Evolutionary conservation across 2,329 filamentous ascomycete species (phyloP).

Genomic region (Elsinoe perseae): DNA sequence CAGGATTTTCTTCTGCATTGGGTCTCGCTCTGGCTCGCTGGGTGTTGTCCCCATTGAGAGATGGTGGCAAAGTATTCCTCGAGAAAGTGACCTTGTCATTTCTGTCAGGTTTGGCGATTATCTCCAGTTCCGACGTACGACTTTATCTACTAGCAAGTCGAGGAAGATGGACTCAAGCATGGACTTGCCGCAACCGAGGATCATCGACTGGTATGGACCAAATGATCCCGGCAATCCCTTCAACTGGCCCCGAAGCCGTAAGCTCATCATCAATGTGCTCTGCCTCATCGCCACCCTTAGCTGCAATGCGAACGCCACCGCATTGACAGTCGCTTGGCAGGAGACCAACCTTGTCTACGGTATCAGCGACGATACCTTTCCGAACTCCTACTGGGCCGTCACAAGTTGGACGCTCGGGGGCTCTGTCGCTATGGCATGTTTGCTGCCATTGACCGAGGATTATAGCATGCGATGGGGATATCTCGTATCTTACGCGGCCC

Average conservation of each 20-base stretch:
- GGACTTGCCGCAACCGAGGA: not conserved
- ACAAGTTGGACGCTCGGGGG: slow-evolving; percentile 33
- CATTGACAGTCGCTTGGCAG: slow-evolving; percentile 30
- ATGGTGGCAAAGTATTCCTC: not conserved
- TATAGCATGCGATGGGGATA: slow-evolving; percentile 29
- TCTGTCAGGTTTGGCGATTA: too few species aligned
- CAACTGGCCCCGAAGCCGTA: slow-evolving; percentile 29
- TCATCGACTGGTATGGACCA: slow-evolving; percentile 41
- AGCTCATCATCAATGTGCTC: slow-evolving; percentile 30
- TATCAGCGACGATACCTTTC: slow-evolving; percentile 31
- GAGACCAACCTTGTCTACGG: slow-evolving; percentile 29
- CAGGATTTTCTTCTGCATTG: not conserved
- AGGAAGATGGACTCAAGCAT: not conserved
- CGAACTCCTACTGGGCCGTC: slow-evolving; percentile 35
- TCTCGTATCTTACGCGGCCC: slow-evolving; percentile 4
- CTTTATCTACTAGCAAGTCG: too few species aligned
- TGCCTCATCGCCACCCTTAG: slow-evolving; percentile 29
- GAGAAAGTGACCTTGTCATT: not conserved
- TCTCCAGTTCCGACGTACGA: too few species aligned
- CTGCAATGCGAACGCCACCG: slow-evolving; percentile 32
- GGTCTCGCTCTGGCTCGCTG: not conserved
- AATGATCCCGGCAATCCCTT: slow-evolving; percentile 32
- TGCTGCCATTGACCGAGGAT: slow-evolving; percentile 34
- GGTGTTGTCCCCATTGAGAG: not conserved
- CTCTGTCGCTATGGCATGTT: slow-evolving; percentile 30